Evolutionary conservation across 2,329 filamentous ascomycete genomes (phyloP).

Genomic region (Tolypocladium amazonense): DNA sequence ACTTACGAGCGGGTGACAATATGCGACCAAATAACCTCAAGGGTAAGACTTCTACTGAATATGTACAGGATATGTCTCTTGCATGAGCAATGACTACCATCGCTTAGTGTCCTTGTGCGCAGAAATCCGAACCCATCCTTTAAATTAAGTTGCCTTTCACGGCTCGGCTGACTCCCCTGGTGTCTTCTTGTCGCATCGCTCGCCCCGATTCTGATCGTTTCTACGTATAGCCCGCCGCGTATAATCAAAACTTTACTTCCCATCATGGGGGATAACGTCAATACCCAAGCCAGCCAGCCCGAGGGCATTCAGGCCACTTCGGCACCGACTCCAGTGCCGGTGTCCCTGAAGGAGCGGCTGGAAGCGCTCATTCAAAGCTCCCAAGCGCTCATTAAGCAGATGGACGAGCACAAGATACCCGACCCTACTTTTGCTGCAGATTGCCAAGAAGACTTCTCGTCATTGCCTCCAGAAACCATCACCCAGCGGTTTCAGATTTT

Average conservation of each 20-base stretch:
- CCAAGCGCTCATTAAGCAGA: background rate
- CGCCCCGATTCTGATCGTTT: background rate
- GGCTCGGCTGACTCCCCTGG: background rate
- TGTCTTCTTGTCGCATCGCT: background rate
- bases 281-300: background rate
- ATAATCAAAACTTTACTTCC: background rate
- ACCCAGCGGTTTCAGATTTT: background rate
- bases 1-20: background rate
- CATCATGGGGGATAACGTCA: background rate
- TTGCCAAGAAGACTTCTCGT: background rate
- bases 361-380: background rate
- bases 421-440: background rate
- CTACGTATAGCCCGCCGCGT: no score
- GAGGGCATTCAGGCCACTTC: background rate
- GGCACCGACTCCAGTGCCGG: background rate
- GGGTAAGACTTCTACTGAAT: background rate
- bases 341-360: background rate
- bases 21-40: background rate
- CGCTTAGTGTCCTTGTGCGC: background rate
- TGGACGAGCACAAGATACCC: background rate
- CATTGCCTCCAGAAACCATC: background rate
- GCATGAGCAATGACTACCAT: background rate
- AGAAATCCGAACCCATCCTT: background rate
- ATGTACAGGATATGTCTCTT: no score
- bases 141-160: background rate